Conservation (phyloP, 2,329 filamentous ascomycete species). For the Phoma sp. region DNA sequence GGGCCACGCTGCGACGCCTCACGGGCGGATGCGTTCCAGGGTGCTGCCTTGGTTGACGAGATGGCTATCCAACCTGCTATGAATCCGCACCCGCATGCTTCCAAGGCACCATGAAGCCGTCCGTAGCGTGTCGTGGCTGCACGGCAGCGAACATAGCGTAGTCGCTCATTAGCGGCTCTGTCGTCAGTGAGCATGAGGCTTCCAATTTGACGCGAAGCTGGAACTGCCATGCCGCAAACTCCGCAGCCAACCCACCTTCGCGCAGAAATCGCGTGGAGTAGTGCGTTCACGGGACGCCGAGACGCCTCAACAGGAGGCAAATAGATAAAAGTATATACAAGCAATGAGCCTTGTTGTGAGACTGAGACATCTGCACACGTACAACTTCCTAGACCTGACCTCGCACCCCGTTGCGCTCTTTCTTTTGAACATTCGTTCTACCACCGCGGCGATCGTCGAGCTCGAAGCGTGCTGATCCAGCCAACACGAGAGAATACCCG, state of each 20-base stretch:
- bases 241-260: constrained; percentile 28
- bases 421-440: not conserved
- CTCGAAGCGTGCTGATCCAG: not conserved
- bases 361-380: not conserved
- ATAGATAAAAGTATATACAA: constrained; percentile 10
- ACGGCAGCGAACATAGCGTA: constrained; percentile 3
- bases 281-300: constrained; percentile 18
- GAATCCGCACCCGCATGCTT: constrained; percentile 11
- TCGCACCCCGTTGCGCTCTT: not conserved
- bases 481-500: not conserved
- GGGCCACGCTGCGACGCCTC: constrained; percentile 2
- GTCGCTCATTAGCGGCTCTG: constrained; percentile 21
- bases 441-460: not conserved
- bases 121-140: constrained; percentile 21
- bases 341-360: not conserved
- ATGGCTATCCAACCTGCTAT: constrained; percentile 8
- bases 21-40: constrained; percentile 10
- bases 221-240: constrained; percentile 21
- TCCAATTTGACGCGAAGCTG: constrained; percentile 15
- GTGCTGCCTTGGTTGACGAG: constrained; percentile 15
- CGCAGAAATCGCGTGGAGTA: constrained; percentile 26
- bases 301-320: constrained; percentile 16
- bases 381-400: not conserved
- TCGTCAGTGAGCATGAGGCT: constrained; percentile 16
- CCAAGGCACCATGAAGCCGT: constrained; percentile 16